Percentiles rank a stretch among this genome's conserved stretches.
These are phyloP conservation scores for Fusarium sp. DNA, from an alignment of 2,329 filamentous ascomycete genomes.

Conservation along the genomic window DNA sequence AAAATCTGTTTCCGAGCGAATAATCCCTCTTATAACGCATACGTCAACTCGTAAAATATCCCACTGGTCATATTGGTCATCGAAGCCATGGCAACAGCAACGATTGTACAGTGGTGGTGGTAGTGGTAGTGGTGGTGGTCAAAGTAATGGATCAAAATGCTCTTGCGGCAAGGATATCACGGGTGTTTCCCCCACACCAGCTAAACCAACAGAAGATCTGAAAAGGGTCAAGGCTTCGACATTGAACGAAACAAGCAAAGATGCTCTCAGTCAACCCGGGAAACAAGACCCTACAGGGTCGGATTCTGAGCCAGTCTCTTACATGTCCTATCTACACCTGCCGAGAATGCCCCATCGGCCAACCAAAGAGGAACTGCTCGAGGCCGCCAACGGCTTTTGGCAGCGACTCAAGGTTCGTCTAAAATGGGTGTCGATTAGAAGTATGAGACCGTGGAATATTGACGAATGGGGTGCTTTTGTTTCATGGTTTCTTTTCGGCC, in stretches of 20 bases:
- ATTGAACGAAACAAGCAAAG: slow-evolving; percentile 16
- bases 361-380: slow-evolving; percentile 90
- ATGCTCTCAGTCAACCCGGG: slow-evolving; percentile 8
- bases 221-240: slow-evolving; percentile 20
- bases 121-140: background rate
- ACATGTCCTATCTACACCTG: slow-evolving; percentile 67
- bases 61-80: background rate
- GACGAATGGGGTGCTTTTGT: slow-evolving; percentile 96
- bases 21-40: slow-evolving; percentile 2
- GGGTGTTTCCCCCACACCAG: background rate
- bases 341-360: slow-evolving; percentile 84
- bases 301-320: slow-evolving; percentile 55
- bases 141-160: slow-evolving; percentile 31
- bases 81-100: slow-evolving; percentile 8
- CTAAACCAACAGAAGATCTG: slow-evolving; percentile 25
- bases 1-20: slow-evolving; percentile 5
- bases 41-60: background rate
- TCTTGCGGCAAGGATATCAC: slow-evolving; percentile 39
- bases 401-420: slow-evolving; percentile 89
- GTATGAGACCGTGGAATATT: slow-evolving; percentile 90
- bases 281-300: slow-evolving; percentile 14
- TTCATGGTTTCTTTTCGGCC: slow-evolving; percentile 94
- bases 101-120: slow-evolving; percentile 31
- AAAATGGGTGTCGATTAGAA: slow-evolving; percentile 97
- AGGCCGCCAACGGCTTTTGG: slow-evolving; percentile 92